Base-by-base conservation (phyloP, 129 eudicot genomes). In the Ambrosia artemisiifolia region DNA sequence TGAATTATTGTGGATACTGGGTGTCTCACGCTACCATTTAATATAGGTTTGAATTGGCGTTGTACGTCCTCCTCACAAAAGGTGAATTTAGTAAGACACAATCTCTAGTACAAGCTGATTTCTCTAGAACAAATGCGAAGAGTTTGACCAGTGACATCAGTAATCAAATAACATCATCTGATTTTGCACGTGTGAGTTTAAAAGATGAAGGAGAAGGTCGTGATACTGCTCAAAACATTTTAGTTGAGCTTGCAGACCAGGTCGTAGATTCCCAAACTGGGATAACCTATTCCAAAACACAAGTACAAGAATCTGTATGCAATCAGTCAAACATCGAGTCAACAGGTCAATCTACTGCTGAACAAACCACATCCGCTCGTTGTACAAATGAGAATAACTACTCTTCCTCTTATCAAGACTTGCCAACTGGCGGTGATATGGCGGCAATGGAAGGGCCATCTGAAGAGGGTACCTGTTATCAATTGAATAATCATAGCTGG, bases 41-140 rank as follows among this genome's bases (percentile, higher is more conserved):
- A 53, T 55, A 65, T 69, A 95, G 99, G 91, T 95, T 95, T 70
- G 99, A 91, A 76, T 81, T 95, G 83, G 97, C 99, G n/a, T 76
- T 95, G 59, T 85, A 75, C 87, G 78, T 85, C 69, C 86, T 95
- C 65, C 91, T 86, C 34, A 83, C 88, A 35, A 95, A 88, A 81
- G 86, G 81, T 76, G 81, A 87, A 83, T 75, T 55, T 61, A 70
- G 82, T 74, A 86, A 86, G 71, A 65, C 74, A 53, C 91, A 91
- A 72, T 80, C 75, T 66, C 63, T 56, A 3, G 90, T 86, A 47
- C 78, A 83, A 69, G 82, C 70, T 77, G 86, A 73, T 57, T 69
- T 67, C 63, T 55, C 84, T 57, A 84, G 73, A 66, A 77, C 18
- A 51, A 79, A 82, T 46, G 88, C 79, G 70, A 87, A 87, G 70